Percentiles rank a stretch among this genome's conserved stretches.
These are phyloP conservation scores for Noccaea bulbosa DNA, from an alignment of 345 rosid genomes.

Conservation along the genomic window DNA sequence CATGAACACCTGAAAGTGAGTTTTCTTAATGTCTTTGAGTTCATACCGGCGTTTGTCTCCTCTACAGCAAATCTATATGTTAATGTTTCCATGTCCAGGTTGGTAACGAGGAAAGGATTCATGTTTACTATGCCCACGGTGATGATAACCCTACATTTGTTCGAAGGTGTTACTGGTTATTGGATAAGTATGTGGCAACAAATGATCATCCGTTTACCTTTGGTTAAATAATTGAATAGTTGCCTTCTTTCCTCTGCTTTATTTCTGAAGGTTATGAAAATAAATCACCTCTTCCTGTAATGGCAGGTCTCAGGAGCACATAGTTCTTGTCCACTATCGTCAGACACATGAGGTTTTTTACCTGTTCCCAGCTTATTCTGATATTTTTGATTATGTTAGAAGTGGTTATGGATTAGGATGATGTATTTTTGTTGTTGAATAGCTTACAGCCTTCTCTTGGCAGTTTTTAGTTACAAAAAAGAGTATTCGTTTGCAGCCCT, in stretches of 20 bases:
- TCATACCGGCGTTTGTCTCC: neutral
- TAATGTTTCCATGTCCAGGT: conserved; percentile 52
- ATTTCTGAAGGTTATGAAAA: conserved; percentile 15
- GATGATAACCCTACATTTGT: conserved; percentile 86
- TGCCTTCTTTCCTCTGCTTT: conserved; percentile 1
- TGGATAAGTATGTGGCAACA: conserved; percentile 79
- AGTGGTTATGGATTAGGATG: conserved; percentile 17
- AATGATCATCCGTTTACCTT: conserved; percentile 9
- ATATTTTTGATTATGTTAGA: conserved; percentile 9
- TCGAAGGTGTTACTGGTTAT: conserved; percentile 98
- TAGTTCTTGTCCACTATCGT: conserved; percentile 98
- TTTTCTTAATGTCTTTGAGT: conserved; percentile 37
- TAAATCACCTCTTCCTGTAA: conserved; percentile 11
- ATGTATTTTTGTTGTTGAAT: conserved; percentile 9
- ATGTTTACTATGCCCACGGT: conserved; percentile 99
- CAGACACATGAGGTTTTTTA: conserved; percentile 79
- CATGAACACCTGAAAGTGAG: conserved; percentile 85
- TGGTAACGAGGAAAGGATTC: conserved; percentile 96
- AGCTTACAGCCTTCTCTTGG: conserved; percentile 27
- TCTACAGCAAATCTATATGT: conserved; percentile 5
- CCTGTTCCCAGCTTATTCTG: conserved; percentile 25
- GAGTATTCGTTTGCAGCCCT: conserved; percentile 9
- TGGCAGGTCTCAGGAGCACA: conserved; percentile 80
- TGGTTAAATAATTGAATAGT: neutral
- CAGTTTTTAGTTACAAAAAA: conserved; percentile 25